Evolutionary conservation across 139 green algal genomes (phyloP).

Genomic region (Pleodorina starrii): DNA sequence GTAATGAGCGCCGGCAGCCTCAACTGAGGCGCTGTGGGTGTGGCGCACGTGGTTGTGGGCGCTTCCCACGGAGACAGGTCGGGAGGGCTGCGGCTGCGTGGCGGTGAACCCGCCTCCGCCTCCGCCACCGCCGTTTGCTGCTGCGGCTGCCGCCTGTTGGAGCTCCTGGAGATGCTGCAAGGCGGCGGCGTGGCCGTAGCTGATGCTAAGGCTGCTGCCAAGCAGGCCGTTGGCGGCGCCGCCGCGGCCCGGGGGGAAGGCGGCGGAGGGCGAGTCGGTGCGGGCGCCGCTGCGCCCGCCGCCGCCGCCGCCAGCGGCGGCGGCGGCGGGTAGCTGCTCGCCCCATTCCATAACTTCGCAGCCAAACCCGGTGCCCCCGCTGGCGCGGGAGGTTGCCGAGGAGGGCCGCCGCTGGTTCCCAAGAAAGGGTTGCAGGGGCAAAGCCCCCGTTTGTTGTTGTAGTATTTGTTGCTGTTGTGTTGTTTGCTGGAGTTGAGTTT

Average conservation of each 20-base stretch:
- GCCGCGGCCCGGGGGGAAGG: neutral
- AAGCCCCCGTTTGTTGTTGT: constrained; percentile 51
- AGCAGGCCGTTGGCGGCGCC: neutral
- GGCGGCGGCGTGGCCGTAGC: neutral
- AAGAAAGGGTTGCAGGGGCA: constrained; percentile 55
- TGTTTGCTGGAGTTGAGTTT: neutral
- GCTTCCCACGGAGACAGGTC: constrained; percentile 16
- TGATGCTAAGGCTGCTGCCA: neutral
- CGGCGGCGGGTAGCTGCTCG: neutral
- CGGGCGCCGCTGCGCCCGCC: neutral
- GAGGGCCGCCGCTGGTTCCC: neutral
- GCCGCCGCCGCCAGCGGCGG: neutral
- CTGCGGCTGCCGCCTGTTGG: neutral
- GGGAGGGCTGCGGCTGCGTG: neutral
- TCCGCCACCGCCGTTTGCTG: neutral
- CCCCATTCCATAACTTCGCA: neutral
- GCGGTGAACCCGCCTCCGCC: neutral
- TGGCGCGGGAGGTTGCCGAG: constrained; percentile 27
- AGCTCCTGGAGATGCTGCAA: constrained; percentile 32
- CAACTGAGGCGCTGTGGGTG: neutral
- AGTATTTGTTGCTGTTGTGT: neutral
- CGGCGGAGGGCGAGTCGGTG: neutral
- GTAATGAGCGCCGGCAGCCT: constrained; percentile 28
- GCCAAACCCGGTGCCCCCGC: neutral
- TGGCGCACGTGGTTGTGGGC: constrained; percentile 34